These are phyloP conservation scores for Eucalyptus dawsonii DNA, from an alignment of 345 rosid genomes.

Conservation along the genomic window DNA sequence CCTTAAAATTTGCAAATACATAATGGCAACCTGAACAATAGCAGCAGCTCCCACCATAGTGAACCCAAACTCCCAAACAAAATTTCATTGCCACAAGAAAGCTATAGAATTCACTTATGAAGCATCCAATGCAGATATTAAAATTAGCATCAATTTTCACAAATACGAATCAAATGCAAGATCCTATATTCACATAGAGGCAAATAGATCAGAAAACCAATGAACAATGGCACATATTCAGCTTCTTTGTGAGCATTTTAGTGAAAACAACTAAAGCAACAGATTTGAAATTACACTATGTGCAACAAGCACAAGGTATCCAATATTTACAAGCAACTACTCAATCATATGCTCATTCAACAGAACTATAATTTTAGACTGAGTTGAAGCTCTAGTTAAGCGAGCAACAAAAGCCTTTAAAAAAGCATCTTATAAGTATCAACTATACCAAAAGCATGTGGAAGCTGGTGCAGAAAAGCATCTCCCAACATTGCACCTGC, in stretches of 20 bases:
- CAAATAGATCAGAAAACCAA: background rate
- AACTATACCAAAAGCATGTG: constrained; percentile 89
- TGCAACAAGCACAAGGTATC: background rate
- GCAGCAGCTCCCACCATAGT: background rate
- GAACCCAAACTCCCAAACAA: background rate
- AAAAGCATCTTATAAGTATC: background rate
- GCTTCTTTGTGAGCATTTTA: background rate
- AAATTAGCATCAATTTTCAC: background rate
- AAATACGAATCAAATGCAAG: background rate
- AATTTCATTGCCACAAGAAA: background rate
- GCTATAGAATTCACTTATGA: background rate
- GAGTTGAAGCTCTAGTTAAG: background rate
- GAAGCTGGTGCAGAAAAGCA: constrained; percentile 98
- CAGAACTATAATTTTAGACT: background rate
- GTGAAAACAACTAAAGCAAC: background rate
- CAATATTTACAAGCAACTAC: background rate
- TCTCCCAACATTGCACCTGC: constrained; percentile 99
- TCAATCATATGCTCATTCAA: background rate
- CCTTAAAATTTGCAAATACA: background rate
- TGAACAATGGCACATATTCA: background rate
- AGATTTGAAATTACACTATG: background rate
- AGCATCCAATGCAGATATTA: background rate
- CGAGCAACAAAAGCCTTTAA: background rate
- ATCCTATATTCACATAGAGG: background rate
- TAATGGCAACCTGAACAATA: background rate